Percentiles rank a stretch among this genome's conserved stretches.
These are phyloP conservation scores for Climacium dendroides DNA, from an alignment of 225 moss, liverwort and hornwort genomes.

Conservation along the genomic window DNA sequence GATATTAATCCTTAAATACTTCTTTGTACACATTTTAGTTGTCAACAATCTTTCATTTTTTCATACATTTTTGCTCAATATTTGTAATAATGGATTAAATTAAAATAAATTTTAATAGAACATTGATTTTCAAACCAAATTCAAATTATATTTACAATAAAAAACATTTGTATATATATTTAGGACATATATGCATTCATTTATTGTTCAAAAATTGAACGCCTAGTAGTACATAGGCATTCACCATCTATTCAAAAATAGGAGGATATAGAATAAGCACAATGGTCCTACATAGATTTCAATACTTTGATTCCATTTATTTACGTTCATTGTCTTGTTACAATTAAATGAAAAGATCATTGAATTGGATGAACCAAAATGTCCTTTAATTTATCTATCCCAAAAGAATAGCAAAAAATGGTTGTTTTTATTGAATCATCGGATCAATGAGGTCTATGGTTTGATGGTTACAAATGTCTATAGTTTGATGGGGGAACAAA, in stretches of 20 bases:
- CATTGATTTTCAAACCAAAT: neutral
- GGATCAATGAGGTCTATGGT: neutral
- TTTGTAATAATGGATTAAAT: neutral
- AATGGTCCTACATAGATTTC: neutral
- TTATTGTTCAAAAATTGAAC: neutral
- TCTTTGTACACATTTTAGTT: too few relatives aligned
- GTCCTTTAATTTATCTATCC: neutral
- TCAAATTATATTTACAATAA: neutral
- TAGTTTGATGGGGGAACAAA: neutral
- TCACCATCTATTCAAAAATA: neutral
- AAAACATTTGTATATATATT: neutral
- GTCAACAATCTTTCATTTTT: neutral
- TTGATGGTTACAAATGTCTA: neutral
- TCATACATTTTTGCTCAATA: neutral
- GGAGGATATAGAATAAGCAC: rapidly evolving
- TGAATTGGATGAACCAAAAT: neutral
- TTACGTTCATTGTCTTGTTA: neutral
- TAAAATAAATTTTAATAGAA: neutral
- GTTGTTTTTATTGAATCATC: rapidly evolving
- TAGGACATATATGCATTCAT: neutral
- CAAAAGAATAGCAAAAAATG: neutral
- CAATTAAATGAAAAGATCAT: neutral
- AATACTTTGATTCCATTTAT: neutral
- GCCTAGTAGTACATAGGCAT: rapidly evolving
- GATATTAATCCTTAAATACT: neutral